Base-by-base conservation (phyloP, 2,329 filamentous ascomycete genomes). In the Penicillium brevicompactum region DNA sequence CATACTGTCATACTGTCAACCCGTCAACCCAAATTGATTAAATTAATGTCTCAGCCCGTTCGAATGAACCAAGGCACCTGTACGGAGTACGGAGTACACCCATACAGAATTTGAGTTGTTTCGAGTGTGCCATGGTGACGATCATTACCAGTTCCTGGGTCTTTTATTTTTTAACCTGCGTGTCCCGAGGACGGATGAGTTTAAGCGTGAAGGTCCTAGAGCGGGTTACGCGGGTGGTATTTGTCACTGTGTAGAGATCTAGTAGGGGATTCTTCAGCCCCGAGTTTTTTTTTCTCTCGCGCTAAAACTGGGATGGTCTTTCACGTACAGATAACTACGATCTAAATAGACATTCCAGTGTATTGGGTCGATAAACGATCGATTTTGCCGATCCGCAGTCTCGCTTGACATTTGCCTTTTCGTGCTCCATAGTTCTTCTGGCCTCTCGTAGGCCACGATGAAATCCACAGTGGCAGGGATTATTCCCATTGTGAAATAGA, bases 311-410 rank as follows among this genome's bases (percentile, higher is more conserved):
- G n/a, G 34, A 37, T 37, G 13, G 6, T 37, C 16, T 37, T 31
- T 18, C 18, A 18, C 18, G 18, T 18, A n/a, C 38, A 49, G 18
- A 47, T 37, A 27, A 5, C 5, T 27, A 49, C 53, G 53, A 60
- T 62, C 60, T 51, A 46, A 57, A 21, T 41, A 48, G 47, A 46
- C 45, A 50, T 48, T 31, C 55, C 43, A 42, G 48, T 9, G 22
- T 34, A 22, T 49, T 56, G 61, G 57, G 48, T 52, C 56, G 54
- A 52, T 56, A 45, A 52, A 43, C 32, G 55, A 64, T 63, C 59
- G 60, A 59, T 49, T 41, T 52, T 41, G 38, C 38, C 38, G 38
- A 41, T 37, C 34, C n/a, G 14, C 13, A 13, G 10, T 34, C 31
- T 34, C 31, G 14, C 34, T 37, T 37, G 34, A n/a, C 24, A 27